Conservation (phyloP, 208 protist genomes). For the Crithidia sp. region DNA sequence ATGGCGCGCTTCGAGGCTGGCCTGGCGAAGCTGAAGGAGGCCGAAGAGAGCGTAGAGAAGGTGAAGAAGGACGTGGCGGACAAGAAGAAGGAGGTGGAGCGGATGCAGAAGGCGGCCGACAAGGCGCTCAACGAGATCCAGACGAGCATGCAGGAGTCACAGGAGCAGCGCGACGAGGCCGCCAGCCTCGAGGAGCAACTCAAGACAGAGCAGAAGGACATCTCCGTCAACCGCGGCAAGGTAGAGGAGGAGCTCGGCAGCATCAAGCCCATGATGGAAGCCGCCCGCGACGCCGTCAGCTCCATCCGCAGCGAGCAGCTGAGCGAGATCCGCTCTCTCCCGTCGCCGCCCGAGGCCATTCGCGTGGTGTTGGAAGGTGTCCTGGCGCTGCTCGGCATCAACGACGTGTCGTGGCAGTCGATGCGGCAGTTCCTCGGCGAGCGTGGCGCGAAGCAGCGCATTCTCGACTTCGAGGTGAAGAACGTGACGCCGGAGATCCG, state of each 20-base stretch:
- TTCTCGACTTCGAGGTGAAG: constrained; percentile 97
- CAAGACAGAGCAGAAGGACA: constrained; percentile 89
- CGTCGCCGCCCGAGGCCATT: constrained; percentile 94
- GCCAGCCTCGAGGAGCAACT: constrained; percentile 87
- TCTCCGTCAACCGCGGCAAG: constrained; percentile 74
- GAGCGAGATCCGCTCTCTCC: constrained; percentile 96
- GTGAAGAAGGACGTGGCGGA: constrained; percentile 87
- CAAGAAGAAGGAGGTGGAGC: constrained; percentile 91
- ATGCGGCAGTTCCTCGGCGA: constrained; percentile 96
- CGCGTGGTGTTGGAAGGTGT: constrained; percentile 97
- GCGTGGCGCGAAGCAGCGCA: constrained; percentile 93
- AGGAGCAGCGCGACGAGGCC: constrained; percentile 92
- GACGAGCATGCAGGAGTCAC: constrained; percentile 93
- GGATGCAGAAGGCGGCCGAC: constrained; percentile 95
- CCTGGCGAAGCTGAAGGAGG: constrained; percentile 95
- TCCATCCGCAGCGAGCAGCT: constrained; percentile 93
- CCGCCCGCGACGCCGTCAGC: constrained; percentile 94
- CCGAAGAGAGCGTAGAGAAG: constrained; percentile 89
- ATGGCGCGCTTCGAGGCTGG: constrained; percentile 89
- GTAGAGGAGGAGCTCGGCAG: constrained; percentile 93
- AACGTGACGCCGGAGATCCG: constrained; percentile 86
- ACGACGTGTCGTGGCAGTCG: constrained; percentile 95
- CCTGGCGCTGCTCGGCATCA: constrained; percentile 94
- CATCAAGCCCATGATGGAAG: constrained; percentile 95
- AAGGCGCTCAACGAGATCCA: constrained; percentile 94